phyloP scores from a whole-genome alignment of 2,329 filamentous ascomycete species.

The Epichloe sylvatica region DNA sequence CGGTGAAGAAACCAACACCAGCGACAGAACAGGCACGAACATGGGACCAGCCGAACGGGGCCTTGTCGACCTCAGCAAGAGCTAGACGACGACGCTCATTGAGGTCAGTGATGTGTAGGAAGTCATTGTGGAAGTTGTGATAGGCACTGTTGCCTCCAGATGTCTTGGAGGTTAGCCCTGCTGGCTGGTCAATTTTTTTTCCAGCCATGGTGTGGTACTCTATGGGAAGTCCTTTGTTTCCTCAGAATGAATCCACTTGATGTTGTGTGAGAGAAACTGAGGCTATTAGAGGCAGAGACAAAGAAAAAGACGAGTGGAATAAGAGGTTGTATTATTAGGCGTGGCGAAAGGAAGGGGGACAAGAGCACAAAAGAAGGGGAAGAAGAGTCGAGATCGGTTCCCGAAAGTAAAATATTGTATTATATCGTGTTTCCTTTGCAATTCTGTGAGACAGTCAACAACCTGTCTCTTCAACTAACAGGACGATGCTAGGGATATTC shows the following conservation, averaged over 20 bases:
- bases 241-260: too few relatives aligned
- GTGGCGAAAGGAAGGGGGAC: not conserved
- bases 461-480: not conserved
- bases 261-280: too few relatives aligned
- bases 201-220: constrained; percentile 2
- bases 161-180: constrained; percentile 28
- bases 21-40: constrained; percentile 64
- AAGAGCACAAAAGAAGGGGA: not conserved
- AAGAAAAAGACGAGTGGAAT: not conserved
- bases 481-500: not conserved
- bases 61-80: constrained; percentile 69
- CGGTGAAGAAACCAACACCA: constrained; percentile 80
- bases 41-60: constrained; percentile 74
- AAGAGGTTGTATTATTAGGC: not conserved
- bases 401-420: not conserved
- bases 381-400: not conserved
- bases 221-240: not conserved
- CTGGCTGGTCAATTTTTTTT: constrained; percentile 2
- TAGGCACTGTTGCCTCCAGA: constrained; percentile 55
- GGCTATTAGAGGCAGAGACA: too few relatives aligned
- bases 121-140: constrained; percentile 68
- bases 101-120: constrained; percentile 48
- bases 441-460: not conserved
- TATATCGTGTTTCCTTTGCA: not conserved
- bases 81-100: constrained; percentile 69